These are phyloP conservation scores for Leishmania aethiopica DNA, from an alignment of 208 protist species.

Conservation along the genomic window DNA sequence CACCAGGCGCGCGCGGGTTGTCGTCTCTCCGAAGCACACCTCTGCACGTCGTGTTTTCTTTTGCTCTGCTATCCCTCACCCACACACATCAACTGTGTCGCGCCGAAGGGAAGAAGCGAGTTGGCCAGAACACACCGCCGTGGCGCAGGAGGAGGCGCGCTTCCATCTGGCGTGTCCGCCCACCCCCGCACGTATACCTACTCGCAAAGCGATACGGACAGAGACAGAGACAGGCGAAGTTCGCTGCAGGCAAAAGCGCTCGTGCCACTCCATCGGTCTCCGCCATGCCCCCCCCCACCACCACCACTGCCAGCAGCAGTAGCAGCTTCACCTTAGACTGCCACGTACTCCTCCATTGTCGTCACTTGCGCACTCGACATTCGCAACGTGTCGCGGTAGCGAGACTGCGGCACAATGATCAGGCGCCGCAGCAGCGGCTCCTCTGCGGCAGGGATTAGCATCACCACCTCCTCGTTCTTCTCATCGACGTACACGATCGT, in stretches of 20 bases:
- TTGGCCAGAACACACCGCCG: background rate
- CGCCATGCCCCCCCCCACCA: background rate
- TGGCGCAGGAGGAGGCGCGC: background rate
- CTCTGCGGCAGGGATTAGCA: slow-evolving; percentile 63
- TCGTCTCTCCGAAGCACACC: background rate
- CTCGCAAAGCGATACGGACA: background rate
- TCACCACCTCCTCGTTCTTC: slow-evolving; percentile 70
- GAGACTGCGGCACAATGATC: slow-evolving; percentile 60
- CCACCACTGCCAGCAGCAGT: background rate
- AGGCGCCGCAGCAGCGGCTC: slow-evolving; percentile 62
- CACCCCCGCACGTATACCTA: background rate
- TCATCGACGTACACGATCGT: slow-evolving; percentile 71
- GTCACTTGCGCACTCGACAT: slow-evolving; percentile 49
- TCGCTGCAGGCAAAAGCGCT: background rate
- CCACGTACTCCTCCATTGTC: slow-evolving; percentile 62
- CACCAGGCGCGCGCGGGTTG: background rate
- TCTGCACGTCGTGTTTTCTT: background rate
- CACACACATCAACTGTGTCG: background rate
- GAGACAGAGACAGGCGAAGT: background rate
- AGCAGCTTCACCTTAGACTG: slow-evolving; percentile 29
- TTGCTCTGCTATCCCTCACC: background rate
- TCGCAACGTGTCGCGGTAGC: slow-evolving; percentile 39
- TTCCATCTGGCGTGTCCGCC: background rate
- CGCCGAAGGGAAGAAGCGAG: background rate
- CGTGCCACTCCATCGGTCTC: background rate